Evolutionary conservation across 2,329 filamentous ascomycete genomes (phyloP).

Genomic region (Fusarium goolgardi): DNA sequence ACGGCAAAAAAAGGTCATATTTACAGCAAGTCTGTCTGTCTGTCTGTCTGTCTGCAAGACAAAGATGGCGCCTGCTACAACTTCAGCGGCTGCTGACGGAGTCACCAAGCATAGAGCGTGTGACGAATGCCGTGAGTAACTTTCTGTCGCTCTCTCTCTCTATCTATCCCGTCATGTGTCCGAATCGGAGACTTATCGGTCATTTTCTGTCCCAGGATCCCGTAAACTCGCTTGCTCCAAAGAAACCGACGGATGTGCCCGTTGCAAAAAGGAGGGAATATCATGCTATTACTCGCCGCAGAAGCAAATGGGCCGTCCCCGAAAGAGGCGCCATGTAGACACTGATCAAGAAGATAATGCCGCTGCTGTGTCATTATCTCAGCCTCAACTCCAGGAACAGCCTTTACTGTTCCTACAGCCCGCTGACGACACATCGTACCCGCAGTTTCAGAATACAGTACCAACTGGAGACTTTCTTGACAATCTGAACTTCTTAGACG

Average conservation of each 20-base stretch:
- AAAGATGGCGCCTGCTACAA: constrained; percentile 40
- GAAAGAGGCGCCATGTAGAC: constrained; percentile 63
- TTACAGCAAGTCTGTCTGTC: neutral
- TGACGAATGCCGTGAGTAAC: constrained; percentile 72
- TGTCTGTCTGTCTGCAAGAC: neutral
- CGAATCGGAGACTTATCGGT: constrained; percentile 48
- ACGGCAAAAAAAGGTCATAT: neutral
- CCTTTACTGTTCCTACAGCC: constrained; percentile 11
- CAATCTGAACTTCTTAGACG: constrained; percentile 53
- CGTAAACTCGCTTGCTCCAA: constrained; percentile 75
- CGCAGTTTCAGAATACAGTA: constrained; percentile 16
- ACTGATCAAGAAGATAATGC: constrained; percentile 48
- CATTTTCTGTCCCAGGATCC: constrained; percentile 57
- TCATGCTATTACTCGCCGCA: constrained; percentile 71
- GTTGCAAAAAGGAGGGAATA: constrained; percentile 68
- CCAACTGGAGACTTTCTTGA: constrained; percentile 44
- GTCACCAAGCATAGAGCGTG: constrained; percentile 69
- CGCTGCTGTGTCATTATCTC: constrained; percentile 1
- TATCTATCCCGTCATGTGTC: neutral
- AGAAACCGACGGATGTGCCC: constrained; percentile 67
- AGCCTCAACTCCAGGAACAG: constrained; percentile 11
- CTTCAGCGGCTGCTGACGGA: constrained; percentile 21
- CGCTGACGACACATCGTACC: constrained; percentile 2
- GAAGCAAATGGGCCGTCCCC: constrained; percentile 74
- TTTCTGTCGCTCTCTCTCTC: constrained; percentile 3